Base-by-base conservation (phyloP, 2,329 filamentous ascomycete species). In the Didymella exigua region DNA sequence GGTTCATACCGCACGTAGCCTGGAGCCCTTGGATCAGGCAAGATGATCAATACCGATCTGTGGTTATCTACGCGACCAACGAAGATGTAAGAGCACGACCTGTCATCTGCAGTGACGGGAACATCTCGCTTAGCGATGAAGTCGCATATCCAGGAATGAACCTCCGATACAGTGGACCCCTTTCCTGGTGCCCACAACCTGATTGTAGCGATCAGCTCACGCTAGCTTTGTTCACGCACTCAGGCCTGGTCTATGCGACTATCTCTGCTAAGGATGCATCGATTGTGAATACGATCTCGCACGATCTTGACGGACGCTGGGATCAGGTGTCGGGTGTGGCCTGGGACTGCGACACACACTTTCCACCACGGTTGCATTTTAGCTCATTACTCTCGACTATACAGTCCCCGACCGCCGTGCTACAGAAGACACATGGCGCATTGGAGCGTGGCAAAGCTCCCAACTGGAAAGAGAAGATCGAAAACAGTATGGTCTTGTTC, bases 251-350 rank as follows among this genome's bases (percentile, higher is more conserved):
- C 5, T 65, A 63, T 29, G 50, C 73, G 18, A 67, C 52, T 10
- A 54, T 74, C 27, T 69, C 64, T 2, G 41, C 56, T 6, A 44
- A 43, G 4, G 61, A 74, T 53, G 69, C 62, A 9, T 65, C 61
- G 1, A 62, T 69, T 2, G 41, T 69, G 2, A 49, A 60, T 2
- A 49, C 54, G 14, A 44, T 43, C 19, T 61, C 52, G 3, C 75
- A 76, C 48, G 61, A 75, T 45, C 68, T 78, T 2, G 74, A 78
- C 44, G 70, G 62, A n/a, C 69, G 74, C n/a, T 79, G 77, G 76
- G 77, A 80, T 49, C 54, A 68, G 9, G 57, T 77, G 3, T 72
- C 77, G 11, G 75, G 74, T 13, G 58, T 57, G 30, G 48, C 60
- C 38, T 77, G 77, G 60, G 63, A 77, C 33, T 56, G 61, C 8